Evolutionary conservation across 2,329 filamentous ascomycete species (phyloP), one percentile per base, ranked within the genome.

Genomic region (Penicillium sp.): DNA sequence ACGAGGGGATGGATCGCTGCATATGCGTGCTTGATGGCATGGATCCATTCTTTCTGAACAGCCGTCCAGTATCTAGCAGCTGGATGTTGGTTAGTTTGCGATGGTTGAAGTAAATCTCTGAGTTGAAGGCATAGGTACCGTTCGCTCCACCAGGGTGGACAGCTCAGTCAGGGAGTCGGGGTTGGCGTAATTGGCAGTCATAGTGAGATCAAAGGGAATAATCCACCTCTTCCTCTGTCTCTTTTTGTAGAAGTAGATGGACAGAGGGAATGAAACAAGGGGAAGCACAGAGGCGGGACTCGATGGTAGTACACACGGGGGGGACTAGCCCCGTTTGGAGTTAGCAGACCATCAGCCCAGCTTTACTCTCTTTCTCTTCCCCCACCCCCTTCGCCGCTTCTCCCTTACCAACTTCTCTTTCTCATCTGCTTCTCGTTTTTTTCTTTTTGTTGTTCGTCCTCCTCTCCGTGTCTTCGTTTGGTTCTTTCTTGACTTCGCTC

Each of bases 11-110:
- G 14, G 69, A 64, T 10, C 69, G 68, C 55, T 75, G 74, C 33
- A 77, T 53, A 24, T 74, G 73, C 13, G 66, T 55, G 21, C 66
- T 66, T 11, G 69, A 65, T 36, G 71, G 67, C 45, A 70, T 58
- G 13, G 73, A 73, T 14, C 68, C 71, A 5, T 65, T 64, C 13
- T 71, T 68, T 46, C 70, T 71, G 48, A 77, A 76, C 51, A 75
- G 72, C 8, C 73, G 71, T 18, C 71, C 74, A 11, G 72, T 75
- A 29, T 76, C 75, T 50, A 76, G 64, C 23, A 77, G 68, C 75
- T 77, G 34, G 40, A 29, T 47, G 44, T 51, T 40, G 28, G 54
- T 42, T 14, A 23, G 19, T 10, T 4, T 8, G n/a, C 34, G 36
- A 51, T 53, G 18, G 16, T 14, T 9, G 10, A 46, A 28, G 10